These are phyloP conservation scores for Hibiscus mutabilis DNA, from an alignment of 345 rosid species.

Conservation along the genomic window DNA sequence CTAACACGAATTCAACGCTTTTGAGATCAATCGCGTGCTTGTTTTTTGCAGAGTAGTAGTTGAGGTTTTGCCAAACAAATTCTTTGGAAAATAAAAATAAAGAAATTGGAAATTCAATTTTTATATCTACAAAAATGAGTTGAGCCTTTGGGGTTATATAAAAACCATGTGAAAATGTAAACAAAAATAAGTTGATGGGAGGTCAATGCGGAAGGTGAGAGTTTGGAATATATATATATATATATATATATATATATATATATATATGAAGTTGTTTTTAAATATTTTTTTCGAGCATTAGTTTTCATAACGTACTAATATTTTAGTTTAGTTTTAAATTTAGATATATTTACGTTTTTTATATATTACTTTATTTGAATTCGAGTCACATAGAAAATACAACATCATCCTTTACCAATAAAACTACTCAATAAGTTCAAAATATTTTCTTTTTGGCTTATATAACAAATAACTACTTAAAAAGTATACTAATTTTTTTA, in stretches of 20 bases:
- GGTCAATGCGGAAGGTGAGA: constrained; percentile 10
- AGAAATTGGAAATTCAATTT: not conserved
- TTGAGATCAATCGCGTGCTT: constrained; percentile 15
- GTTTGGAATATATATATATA: not conserved
- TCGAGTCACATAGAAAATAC: too few relatives aligned
- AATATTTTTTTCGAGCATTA: too few relatives aligned
- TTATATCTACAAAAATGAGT: not conserved
- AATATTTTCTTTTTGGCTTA: too few relatives aligned
- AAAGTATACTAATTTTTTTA: too few relatives aligned
- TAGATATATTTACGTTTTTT: too few relatives aligned
- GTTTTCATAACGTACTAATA: too few relatives aligned
- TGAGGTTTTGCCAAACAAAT: constrained; percentile 22
- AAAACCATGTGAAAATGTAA: not conserved
- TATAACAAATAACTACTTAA: too few relatives aligned
- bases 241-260: too few relatives aligned
- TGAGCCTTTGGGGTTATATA: not conserved
- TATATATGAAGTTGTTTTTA: not conserved
- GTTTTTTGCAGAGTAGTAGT: constrained; percentile 18
- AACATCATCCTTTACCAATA: too few relatives aligned
- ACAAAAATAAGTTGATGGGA: not conserved
- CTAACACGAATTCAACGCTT: constrained; percentile 54
- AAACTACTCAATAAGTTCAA: too few relatives aligned
- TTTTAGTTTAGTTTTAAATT: too few relatives aligned
- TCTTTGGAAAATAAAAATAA: not conserved
- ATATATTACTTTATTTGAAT: too few relatives aligned